Conservation (phyloP, 345 rosid species). For the Rhodamnia argentea region DNA sequence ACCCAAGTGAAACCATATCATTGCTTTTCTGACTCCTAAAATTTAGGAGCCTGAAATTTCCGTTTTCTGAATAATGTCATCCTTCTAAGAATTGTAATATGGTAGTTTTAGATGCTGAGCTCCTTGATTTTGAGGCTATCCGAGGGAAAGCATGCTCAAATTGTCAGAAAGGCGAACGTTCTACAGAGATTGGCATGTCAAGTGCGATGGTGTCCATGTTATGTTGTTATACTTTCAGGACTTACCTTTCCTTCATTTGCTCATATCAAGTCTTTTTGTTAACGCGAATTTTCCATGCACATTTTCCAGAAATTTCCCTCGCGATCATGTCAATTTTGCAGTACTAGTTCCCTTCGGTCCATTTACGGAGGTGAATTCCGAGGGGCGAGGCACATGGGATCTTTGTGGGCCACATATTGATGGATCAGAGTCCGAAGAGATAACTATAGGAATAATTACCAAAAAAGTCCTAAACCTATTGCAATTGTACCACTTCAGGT, state of each 20-base stretch:
- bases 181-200: constrained; percentile 84
- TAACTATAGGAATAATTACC: too few species aligned
- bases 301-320: constrained; percentile 64
- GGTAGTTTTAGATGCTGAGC: constrained; percentile 45
- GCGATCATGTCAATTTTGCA: constrained; percentile 78
- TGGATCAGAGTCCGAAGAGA: constrained; percentile 84
- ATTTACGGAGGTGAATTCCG: constrained; percentile 72
- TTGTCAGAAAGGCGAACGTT: constrained; percentile 63
- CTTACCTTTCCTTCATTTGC: too few species aligned
- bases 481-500: too few species aligned
- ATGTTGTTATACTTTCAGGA: not conserved
- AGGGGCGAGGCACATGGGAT: constrained; percentile 88
- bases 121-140: constrained; percentile 39
- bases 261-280: not conserved
- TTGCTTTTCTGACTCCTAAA: not conserved
- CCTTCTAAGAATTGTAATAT: constrained; percentile 1
- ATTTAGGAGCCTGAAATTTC: not conserved
- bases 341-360: constrained; percentile 78
- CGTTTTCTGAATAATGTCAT: not conserved
- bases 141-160: constrained; percentile 43
- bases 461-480: too few species aligned
- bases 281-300: not conserved
- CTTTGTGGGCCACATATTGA: constrained; percentile 59
- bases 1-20: constrained; percentile 52
- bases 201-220: constrained; percentile 81